Evolutionary conservation across 192 early-diverging fungal species (phyloP).

Genomic region (Coemansia sp.): DNA sequence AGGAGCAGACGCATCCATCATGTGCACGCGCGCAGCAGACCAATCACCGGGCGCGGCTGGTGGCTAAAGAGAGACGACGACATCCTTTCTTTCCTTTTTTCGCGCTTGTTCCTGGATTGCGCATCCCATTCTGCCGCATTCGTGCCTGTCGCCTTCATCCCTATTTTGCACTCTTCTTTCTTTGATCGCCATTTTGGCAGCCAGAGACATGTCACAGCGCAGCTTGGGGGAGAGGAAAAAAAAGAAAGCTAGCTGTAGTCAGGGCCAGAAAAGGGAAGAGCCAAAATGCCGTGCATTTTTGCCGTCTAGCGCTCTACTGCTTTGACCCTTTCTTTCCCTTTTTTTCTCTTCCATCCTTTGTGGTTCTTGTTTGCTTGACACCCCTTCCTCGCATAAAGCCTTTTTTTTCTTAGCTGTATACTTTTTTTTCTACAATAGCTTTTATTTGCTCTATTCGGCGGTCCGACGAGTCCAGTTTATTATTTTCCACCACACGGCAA

Average conservation of each 20-base stretch:
- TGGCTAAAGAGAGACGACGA: too few species aligned
- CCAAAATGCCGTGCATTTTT: background rate
- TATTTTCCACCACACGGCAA: background rate
- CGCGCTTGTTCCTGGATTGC: too few species aligned
- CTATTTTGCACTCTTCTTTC: too few species aligned
- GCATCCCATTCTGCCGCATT: too few species aligned
- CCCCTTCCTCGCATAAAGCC: background rate
- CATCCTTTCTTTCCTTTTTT: too few species aligned
- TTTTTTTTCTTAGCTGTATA: background rate
- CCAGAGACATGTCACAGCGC: too few species aligned
- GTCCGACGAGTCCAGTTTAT: background rate
- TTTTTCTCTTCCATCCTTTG: conserved; percentile 1
- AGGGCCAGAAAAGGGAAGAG: background rate
- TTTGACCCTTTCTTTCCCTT: conserved; percentile 6
- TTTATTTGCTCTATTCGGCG: conserved; percentile 5
- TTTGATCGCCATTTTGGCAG: too few species aligned
- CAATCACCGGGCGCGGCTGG: background rate
- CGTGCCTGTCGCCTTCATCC: too few species aligned
- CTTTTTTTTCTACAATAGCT: background rate
- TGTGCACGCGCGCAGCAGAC: background rate
- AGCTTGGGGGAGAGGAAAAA: too few species aligned
- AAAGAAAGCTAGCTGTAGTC: too few species aligned
- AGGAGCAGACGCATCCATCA: background rate
- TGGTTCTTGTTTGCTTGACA: conserved; percentile 4
- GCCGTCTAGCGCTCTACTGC: background rate